Percentiles rank a stretch among this genome's conserved stretches.
Evolutionary conservation across 305 asterid species (phyloP).

Genomic region (Solanum hybrid): DNA sequence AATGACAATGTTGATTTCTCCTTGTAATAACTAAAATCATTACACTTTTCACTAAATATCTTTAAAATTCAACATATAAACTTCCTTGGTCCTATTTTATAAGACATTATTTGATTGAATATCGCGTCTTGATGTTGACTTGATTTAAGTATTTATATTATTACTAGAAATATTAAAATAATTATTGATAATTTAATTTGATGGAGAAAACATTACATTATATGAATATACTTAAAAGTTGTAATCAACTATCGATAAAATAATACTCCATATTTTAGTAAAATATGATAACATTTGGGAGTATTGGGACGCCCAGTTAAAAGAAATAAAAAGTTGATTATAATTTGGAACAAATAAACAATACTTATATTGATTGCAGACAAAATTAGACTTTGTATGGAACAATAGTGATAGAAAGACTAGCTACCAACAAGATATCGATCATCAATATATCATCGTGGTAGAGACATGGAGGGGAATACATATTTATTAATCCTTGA

Average conservation of each 20-base stretch:
- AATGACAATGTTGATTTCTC: background rate
- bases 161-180: background rate
- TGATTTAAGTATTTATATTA: background rate
- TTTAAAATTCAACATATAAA: background rate
- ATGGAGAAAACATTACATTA: background rate
- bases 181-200: background rate
- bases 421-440: background rate
- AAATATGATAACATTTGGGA: background rate
- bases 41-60: background rate
- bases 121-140: background rate
- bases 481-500: background rate
- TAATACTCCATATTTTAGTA: background rate
- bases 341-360: background rate
- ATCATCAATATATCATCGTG: background rate
- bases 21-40: background rate
- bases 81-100: background rate
- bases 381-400: background rate
- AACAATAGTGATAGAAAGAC: background rate
- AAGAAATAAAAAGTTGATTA: background rate
- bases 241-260: background rate
- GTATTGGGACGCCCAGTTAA: background rate
- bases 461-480: background rate
- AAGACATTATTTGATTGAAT: background rate
- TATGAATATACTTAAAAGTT: background rate
- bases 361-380: background rate